Evolutionary conservation across 1,139 yeast genomes (phyloP).

Genomic region (Geotrichum reessii): DNA sequence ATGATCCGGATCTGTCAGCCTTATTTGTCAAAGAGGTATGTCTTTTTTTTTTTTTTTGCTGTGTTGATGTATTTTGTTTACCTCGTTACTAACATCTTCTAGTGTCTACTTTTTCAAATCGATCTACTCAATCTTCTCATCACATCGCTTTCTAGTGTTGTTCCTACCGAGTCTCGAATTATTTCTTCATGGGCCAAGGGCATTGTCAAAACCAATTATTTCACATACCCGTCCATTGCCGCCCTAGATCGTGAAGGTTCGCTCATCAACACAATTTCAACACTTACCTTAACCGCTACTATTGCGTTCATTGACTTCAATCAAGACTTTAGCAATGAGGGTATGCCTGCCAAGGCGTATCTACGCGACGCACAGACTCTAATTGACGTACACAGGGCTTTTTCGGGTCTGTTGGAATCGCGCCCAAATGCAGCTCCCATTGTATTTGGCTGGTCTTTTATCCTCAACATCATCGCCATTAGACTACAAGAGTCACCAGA

Average conservation of each 20-base stretch:
- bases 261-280: conserved; percentile 16
- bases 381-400: conserved; percentile 37
- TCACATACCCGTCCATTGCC: conserved; percentile 33
- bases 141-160: conserved; percentile 29
- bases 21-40: conserved; percentile 21
- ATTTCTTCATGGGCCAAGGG: conserved; percentile 55
- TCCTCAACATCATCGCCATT: conserved; percentile 51
- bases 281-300: conserved; percentile 28
- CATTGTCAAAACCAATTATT: conserved; percentile 43
- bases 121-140: conserved; percentile 31
- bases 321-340: conserved; percentile 28
- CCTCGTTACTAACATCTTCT: background rate
- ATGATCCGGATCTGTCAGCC: conserved; percentile 15
- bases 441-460: conserved; percentile 66
- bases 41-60: background rate
- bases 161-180: conserved; percentile 27
- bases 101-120: conserved; percentile 17
- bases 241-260: conserved; percentile 6
- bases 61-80: background rate
- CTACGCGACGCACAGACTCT: conserved; percentile 44
- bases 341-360: conserved; percentile 36
- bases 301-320: conserved; percentile 33
- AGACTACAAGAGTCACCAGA: conserved; percentile 42
- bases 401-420: conserved; percentile 30
- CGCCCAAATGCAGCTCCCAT: conserved; percentile 46